Evolutionary conservation across 1,139 yeast genomes (phyloP).

Genomic region (Yamadazyma atlantica): DNA sequence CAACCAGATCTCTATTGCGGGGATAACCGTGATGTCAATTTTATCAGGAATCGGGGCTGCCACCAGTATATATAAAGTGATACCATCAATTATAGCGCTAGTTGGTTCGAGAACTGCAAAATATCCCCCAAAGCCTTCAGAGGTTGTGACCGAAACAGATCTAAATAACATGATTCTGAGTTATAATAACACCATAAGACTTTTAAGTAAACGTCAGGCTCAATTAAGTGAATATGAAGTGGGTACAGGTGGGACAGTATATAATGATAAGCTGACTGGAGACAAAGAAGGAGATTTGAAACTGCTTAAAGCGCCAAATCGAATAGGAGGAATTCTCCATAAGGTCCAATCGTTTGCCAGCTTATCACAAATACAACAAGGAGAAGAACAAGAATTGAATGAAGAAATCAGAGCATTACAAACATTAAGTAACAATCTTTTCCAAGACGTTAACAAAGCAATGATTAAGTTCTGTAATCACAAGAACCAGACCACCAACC

Average conservation of each 20-base stretch:
- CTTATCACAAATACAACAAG: constrained; percentile 17
- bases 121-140: neutral
- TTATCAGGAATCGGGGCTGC: constrained; percentile 76
- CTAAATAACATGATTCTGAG: constrained; percentile 34
- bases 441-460: constrained; percentile 27
- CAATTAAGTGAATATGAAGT: constrained; percentile 28
- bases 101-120: neutral
- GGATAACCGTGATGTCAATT: constrained; percentile 69
- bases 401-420: constrained; percentile 37
- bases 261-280: constrained; percentile 16
- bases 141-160: constrained; percentile 19
- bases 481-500: constrained; percentile 7
- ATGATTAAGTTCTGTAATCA: constrained; percentile 18
- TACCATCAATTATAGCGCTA: neutral
- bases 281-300: constrained; percentile 8
- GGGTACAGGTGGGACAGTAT: constrained; percentile 27
- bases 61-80: constrained; percentile 50
- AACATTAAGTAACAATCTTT: constrained; percentile 26
- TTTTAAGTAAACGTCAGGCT: constrained; percentile 31
- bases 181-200: constrained; percentile 38
- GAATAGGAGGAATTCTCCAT: constrained; percentile 29
- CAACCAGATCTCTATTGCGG: constrained; percentile 66
- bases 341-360: constrained; percentile 47
- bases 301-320: constrained; percentile 4
- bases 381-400: constrained; percentile 33